These are phyloP conservation scores for Penicillium freii DNA, from an alignment of 2,329 filamentous ascomycete species.

Conservation along the genomic window DNA sequence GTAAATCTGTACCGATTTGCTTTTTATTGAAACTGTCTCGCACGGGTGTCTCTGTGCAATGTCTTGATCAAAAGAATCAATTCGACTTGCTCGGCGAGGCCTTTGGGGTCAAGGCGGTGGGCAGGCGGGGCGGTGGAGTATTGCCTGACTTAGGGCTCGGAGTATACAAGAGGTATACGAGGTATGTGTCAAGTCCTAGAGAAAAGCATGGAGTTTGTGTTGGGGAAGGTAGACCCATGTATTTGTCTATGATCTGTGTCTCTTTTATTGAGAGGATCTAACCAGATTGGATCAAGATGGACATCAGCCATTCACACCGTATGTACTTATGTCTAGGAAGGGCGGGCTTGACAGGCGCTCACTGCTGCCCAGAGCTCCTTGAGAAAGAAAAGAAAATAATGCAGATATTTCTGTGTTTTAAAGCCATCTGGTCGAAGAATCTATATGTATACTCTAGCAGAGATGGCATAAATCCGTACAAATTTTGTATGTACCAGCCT, in stretches of 20 bases:
- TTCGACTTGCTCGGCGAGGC: constrained; percentile 1
- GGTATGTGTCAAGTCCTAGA: not conserved
- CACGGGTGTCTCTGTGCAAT: not conserved
- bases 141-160: constrained; percentile 6
- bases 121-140: not conserved
- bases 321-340: not conserved
- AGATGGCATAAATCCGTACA: not conserved
- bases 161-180: not conserved
- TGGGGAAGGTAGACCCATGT: not conserved
- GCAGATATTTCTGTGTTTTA: too few relatives aligned
- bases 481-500: not conserved
- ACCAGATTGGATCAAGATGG: not conserved
- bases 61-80: constrained; percentile 1
- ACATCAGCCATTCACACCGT: not conserved
- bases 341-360: not conserved
- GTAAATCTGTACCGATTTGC: not conserved
- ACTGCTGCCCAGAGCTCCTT: not conserved
- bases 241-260: not conserved
- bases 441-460: too few relatives aligned
- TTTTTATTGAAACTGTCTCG: not conserved
- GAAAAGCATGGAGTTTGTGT: not conserved
- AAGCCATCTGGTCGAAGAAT: not conserved
- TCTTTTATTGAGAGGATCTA: not conserved
- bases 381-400: not conserved
- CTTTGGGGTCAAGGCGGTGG: constrained; percentile 7